Evolutionary conservation across 306 rosid species (phyloP), one percentile per base, ranked within the genome.

Genomic region (Castanea mollissima): DNA sequence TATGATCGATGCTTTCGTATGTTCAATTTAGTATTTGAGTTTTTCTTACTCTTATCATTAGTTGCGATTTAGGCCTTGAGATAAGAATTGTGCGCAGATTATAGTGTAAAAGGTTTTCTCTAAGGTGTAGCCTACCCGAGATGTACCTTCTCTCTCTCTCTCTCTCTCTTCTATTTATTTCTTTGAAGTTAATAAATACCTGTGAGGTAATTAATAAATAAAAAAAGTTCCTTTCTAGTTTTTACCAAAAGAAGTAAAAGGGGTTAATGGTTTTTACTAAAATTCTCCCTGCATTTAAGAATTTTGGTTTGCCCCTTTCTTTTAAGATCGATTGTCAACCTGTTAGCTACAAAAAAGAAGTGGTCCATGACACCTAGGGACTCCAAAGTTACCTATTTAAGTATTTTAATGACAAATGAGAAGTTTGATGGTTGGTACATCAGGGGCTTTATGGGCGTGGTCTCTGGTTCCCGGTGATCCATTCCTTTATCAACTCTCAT

Each of bases 381-480:
- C 64, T 13, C 25, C 64, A 59, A 59, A 27, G 5, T 3, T 21
- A 4, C 15, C 32, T 59, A 59, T 23, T 21, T 4, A 23, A 12
- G 38, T 77, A 78, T 69, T 44, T 59, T 29, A 25, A 73, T 12
- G 73, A 35, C 27, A 76, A 77, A 80, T 54, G 34, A 41, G 64
- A 67, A 72, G 55, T 21, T 71, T 23, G 69, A 27, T 55, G 35
- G 6, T 0, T 2, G 5, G 64, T 41, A 57, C 65, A 65, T 20
- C 73, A 41, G 51, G 19, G 64, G 5, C 76, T 80, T 84, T 80
- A 55, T 73, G 29, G 56, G 85, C 85, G 83, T 81, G 88, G 80
- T 77, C 80, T 81, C 80, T 62, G 41, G 54, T 84, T 77, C 83
- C 80, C 74, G 54, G 77, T 74, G 71, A 62, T 54, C 58, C 46